phyloP scores from a whole-genome alignment of 441 rosid species.

The Flueggea neowawraea region DNA sequence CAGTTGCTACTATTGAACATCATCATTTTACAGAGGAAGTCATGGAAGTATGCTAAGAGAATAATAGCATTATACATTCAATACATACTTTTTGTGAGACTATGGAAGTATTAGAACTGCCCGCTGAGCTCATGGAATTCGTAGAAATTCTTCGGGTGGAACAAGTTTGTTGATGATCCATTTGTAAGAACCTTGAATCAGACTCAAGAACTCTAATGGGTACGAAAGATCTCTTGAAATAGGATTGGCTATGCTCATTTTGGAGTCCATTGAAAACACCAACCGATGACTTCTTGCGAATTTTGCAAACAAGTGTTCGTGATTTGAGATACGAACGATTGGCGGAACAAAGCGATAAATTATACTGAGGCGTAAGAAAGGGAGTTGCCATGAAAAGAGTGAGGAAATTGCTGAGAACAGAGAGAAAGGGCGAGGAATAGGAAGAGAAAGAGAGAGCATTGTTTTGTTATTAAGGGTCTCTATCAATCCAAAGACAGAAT shows the following conservation, averaged over 20 bases:
- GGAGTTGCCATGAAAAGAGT: slow-evolving; percentile 42
- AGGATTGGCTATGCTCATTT: background rate
- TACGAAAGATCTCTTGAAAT: slow-evolving; percentile 6
- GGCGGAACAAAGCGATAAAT: background rate
- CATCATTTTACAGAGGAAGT: no score
- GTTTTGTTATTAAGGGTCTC: background rate
- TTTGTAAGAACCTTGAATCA: slow-evolving; percentile 39
- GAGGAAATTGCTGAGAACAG: background rate
- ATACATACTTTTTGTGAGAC: slow-evolving; percentile 46
- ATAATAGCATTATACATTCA: no score
- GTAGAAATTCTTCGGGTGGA: slow-evolving; percentile 24
- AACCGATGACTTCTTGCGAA: background rate
- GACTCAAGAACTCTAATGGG: slow-evolving; percentile 16
- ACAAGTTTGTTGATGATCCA: slow-evolving; percentile 30
- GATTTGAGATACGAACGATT: slow-evolving; percentile 13
- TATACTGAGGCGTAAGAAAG: slow-evolving; percentile 21
- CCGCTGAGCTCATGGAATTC: slow-evolving; percentile 39
- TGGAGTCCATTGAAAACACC: slow-evolving; percentile 24
- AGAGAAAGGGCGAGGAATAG: background rate
- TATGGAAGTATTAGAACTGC: slow-evolving; percentile 33
- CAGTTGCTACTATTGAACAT: no score
- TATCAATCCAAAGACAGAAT: background rate
- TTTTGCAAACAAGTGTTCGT: slow-evolving; percentile 4
- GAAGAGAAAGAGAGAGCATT: background rate
- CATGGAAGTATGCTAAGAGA: no score